These are phyloP conservation scores for Sclerotinia glacialis DNA, from an alignment of 2,329 filamentous ascomycete genomes.

Conservation along the genomic window DNA sequence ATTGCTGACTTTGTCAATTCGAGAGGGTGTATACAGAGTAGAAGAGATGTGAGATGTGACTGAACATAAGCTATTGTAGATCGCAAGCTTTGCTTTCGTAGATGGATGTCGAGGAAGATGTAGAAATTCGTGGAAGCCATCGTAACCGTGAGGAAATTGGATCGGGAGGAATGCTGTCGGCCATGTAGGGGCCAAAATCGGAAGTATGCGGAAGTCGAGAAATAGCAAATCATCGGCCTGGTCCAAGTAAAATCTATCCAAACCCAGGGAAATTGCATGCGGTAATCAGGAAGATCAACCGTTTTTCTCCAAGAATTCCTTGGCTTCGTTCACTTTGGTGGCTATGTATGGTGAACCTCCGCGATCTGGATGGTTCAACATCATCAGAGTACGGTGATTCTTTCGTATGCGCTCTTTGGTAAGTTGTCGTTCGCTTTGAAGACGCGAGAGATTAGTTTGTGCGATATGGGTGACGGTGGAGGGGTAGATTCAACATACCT, in stretches of 20 bases:
- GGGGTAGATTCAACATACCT: conserved; percentile 57
- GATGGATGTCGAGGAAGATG: background rate
- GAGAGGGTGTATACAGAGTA: background rate
- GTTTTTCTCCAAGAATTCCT: conserved; percentile 87
- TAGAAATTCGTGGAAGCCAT: background rate
- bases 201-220: background rate
- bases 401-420: conserved; percentile 94
- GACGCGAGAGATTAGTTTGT: background rate
- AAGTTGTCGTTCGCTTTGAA: conserved; percentile 75
- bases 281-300: conserved; percentile 22
- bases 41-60: background rate
- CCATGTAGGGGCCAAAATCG: background rate
- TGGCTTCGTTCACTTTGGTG: conserved; percentile 98
- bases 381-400: conserved; percentile 92
- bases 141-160: background rate
- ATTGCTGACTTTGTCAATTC: background rate
- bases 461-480: background rate
- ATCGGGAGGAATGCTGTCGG: background rate
- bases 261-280: conserved; percentile 10
- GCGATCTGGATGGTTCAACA: conserved; percentile 95
- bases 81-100: background rate
- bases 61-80: background rate
- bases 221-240: background rate
- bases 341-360: conserved; percentile 95
- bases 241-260: conserved; percentile 2